Base-by-base conservation (phyloP, 331 rosid genomes). In the Malus hybrid region DNA sequence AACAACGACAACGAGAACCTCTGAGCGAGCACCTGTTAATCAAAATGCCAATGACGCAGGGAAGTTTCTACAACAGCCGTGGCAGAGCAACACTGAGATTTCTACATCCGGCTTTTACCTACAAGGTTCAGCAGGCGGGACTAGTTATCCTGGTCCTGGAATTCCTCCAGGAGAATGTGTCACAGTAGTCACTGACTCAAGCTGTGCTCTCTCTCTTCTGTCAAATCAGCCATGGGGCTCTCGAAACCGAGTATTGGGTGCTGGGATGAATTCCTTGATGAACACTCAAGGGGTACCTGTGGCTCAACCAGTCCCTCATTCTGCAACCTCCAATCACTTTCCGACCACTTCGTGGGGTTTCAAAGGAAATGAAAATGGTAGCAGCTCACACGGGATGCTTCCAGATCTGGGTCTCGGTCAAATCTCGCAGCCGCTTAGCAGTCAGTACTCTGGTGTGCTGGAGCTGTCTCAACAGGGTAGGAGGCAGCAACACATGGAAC, bases 161-260 rank as follows among this genome's bases (percentile, higher is more conserved):
- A 84, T 87, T 81, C 89, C 91, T 80, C 82, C 91, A 0, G 93
- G 86, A 78, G 97, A 85, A 93, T 86, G 85, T 80, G 79, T 83
- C 86, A 75, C 89, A 20, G 91, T 82, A 73, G 80, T 83, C 79
- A 69, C 90, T 19, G 97, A 90, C 90, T 91, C 96, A 70, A 91
- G 84, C 81, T 88, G 98, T 93, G 97, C 98, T 93, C 97, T 88
- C 98, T 93, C 98, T 91, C 98, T 91, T 93, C 97, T 93, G 98
- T 93, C 98, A 91, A 91, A 83, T 81, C 90, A 93, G 83, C 67
- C 94, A 72, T 91, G 97, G 96, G 91, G 81, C 84, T 86, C 93
- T 70, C 78, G 89, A 87, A 85, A 83, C 85, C 85, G 85, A 72
- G 80, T 80, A 61, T 84, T 87, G 57, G 82, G 89, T 82, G 87